Conservation (phyloP, 2,329 filamentous ascomycete species). For the Ustilaginoidea virens region DNA sequence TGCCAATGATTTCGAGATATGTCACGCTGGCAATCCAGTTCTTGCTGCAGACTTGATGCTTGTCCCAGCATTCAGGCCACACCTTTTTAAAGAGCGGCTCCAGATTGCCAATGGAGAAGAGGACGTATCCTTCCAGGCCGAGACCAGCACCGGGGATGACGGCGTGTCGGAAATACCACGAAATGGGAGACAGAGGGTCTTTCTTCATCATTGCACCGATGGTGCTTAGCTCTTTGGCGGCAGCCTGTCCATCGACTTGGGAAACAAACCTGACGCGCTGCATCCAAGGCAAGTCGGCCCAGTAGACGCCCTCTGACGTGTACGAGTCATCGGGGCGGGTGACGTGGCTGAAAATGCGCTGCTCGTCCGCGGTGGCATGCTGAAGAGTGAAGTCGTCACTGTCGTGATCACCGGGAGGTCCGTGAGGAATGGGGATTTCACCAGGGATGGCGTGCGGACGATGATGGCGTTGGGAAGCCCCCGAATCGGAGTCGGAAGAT, state of each 20-base stretch:
- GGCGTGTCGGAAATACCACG: constrained; percentile 80
- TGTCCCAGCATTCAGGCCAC: constrained; percentile 68
- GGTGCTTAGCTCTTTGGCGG: constrained; percentile 46
- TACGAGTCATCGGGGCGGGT: constrained; percentile 84
- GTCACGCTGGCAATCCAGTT: constrained; percentile 77
- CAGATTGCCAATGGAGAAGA: constrained; percentile 93
- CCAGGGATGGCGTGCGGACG: constrained; percentile 25
- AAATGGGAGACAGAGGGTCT: constrained; percentile 70
- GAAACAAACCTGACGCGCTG: constrained; percentile 63
- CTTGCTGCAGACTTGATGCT: constrained; percentile 48
- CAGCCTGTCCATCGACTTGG: constrained; percentile 56
- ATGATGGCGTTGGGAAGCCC: constrained; percentile 6
- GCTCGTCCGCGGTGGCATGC: constrained; percentile 32
- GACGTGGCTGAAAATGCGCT: constrained; percentile 56
- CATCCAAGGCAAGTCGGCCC: constrained; percentile 66
- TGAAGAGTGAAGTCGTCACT: constrained; percentile 28
- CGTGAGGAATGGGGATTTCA: constrained; percentile 40
- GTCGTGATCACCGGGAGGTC: constrained; percentile 29
- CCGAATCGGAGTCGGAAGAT: constrained; percentile 4
- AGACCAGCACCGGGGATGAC: constrained; percentile 86
- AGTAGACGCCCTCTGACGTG: constrained; percentile 70
- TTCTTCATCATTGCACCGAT: constrained; percentile 73
- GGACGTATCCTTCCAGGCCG: constrained; percentile 84
- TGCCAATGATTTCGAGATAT: constrained; percentile 86
- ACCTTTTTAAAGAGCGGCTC: constrained; percentile 63